Evolutionary conservation across 139 green algal genomes (phyloP), one percentile per base, ranked within the genome.

Genomic region (Chlamydomonas incerta): DNA sequence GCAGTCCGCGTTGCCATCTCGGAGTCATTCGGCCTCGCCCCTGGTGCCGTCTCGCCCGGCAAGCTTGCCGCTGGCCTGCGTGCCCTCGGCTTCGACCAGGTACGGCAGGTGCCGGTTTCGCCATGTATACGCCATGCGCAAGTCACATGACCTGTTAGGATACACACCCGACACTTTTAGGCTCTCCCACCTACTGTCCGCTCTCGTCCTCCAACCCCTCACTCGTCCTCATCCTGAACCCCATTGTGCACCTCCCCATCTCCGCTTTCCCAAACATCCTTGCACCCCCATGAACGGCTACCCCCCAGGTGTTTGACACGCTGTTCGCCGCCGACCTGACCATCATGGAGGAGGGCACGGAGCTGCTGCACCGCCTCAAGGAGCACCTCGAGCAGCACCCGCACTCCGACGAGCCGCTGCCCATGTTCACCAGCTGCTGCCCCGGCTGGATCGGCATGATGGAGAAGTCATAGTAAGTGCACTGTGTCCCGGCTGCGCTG

Each of bases 351-450:
- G 94, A 96, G n/a, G 75, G 65, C 55, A 83, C 68, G 31, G 80
- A 83, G 80, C 73, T 88, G 66, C 71, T 87, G 34, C 72, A 74
- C 55, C 55, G 86, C 52, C 70, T 88, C 11, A 72, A 88, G 74
- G 80, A 58, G 26, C 77, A 82, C n/a, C 60, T 82, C 28, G 63
- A 80, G 72, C 73, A 71, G 58, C 81, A 91, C 87, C 79, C 88
- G 21, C 71, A 86, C 89, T 66, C 77, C 52, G 81, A 90, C 18
- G 85, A 89, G 60, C 87, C 87, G 26, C 69, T 96, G 82, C 94
- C 94, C 82, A 96, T 96, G 94, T 94, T 96, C 86, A 95, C 94
- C 17, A 92, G 81, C 52, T 96, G 94, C 91, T 96, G 94, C 91
- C 94, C 94, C 0, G 94, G 74, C 31, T 81, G 74, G 74, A 47